Base-by-base conservation (phyloP, 371 early-diverging fungal species). In the Syncephalastrum monosporum region DNA sequence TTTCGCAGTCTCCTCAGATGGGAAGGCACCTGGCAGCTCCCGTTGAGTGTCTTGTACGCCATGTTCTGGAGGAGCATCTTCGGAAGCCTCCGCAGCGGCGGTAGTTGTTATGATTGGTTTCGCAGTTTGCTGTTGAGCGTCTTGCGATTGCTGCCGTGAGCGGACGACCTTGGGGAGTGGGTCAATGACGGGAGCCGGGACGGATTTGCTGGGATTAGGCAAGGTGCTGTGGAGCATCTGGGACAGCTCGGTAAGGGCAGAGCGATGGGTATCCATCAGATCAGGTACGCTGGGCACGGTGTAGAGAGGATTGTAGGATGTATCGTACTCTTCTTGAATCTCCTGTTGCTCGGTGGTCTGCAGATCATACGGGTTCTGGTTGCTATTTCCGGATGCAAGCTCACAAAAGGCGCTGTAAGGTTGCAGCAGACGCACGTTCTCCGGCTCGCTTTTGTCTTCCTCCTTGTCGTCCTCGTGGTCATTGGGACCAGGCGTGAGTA, bases 271-370 rank as follows among this genome's bases (percentile, higher is more conserved):
- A 53, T 72, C 80, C 71, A 75, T 71, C n/a, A 79, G 48, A 46
- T 76, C 72, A 16, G 76, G 76, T 16, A 79, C 74, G 54, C 80
- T 79, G 14, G 80, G 80, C 0, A 79, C 80, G n/a, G 76, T 76
- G 42, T 70, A 74, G 5, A 79, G 58, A 8, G 80, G 80, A 45
- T 79, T 79, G 42, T 71, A 74, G 0, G 74, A 72, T 38, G 69
- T 69, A 51, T 79, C 80, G 33, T 79, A 79, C 57, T 78, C 79
- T 57, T 78, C 79, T 16, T 72, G 68, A 42, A 68, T 61, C 57
- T 79, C 79, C 42, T 72, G 67, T 38, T 69, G 65, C 27, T 69
- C 63, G 14, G 47, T 48, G 29, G 55, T 27, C 27, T 15, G 16
- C 14, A 23, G 49, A 14, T 15, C 14, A 14, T 23, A 23, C 8